Evolutionary conservation across 2,329 filamentous ascomycete species (phyloP), one percentile per base, ranked within the genome.

Genomic region (Diaporthe sp.): DNA sequence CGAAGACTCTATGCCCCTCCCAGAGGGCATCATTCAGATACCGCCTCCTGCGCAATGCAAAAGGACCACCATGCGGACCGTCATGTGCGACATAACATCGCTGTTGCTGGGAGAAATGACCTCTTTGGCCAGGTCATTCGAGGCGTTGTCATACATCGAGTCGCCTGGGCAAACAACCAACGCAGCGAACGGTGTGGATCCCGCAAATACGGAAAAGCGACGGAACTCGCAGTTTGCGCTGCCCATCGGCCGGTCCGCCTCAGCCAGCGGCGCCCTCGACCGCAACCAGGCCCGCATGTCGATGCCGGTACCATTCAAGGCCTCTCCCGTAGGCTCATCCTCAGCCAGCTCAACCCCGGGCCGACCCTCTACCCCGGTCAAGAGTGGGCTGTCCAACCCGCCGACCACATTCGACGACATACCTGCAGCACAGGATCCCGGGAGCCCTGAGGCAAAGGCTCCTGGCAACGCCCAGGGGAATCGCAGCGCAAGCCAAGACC

Each of bases 51-150:
- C 92, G 74, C 87, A 91, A 39, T 94, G 92, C 61, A 94, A 92
- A 80, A 90, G 91, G 67, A 97, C 95, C 2, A 97, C 95, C 1
- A 92, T 96, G 83, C 95, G 94, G 84, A 94, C 93, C 0, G 89
- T 94, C 80, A 92, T 96, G 90, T 95, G 94, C 81, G 93, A 95
- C 82, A 90, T 96, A 73, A 94, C 94, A 4, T 93, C 93, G 17
- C 82, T 94, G 71, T 84, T 96, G 62, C 86, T 96, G 31, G 93
- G 93, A 28, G 94, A 95, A 84, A 92, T 96, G 89, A 94, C 92
- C 42, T 91, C 90, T 1, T 87, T 95, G 75, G 94, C 93, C 75
- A 94, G 91, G 80, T 93, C 91, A 0, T 90, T 94, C 74, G 94
- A 95, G 82, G 92, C 86, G 37, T 89, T 94, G 85, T 92, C 93